Evolutionary conservation across 495 filamentous ascomycete species (phyloP).

Genomic region (Penicillium chermesinum): DNA sequence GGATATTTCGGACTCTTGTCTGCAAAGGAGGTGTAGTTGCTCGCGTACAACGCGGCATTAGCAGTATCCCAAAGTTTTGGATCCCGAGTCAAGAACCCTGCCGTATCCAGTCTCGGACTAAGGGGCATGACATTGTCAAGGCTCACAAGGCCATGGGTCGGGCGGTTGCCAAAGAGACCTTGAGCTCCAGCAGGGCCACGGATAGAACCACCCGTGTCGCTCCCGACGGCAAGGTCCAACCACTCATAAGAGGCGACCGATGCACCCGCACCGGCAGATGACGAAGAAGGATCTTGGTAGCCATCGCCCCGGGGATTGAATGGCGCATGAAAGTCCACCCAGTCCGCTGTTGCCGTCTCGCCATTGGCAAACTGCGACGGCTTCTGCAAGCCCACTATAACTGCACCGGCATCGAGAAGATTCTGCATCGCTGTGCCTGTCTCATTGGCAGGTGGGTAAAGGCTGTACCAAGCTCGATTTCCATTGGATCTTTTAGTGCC

Average conservation of each 20-base stretch:
- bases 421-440: slow-evolving; percentile 32
- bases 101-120: slow-evolving; percentile 4
- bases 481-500: slow-evolving; percentile 39
- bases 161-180: slow-evolving; percentile 9
- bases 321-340: slow-evolving; percentile 40
- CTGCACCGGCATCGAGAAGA: slow-evolving; percentile 40
- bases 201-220: slow-evolving; percentile 39
- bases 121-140: slow-evolving; percentile 9
- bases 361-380: slow-evolving; percentile 44
- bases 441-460: slow-evolving; percentile 27
- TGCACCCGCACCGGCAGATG: slow-evolving; percentile 35
- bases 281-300: slow-evolving; percentile 36
- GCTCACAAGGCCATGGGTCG: not conserved
- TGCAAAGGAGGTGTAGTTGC: not conserved
- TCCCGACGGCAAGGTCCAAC: slow-evolving; percentile 44
- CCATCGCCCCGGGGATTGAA: slow-evolving; percentile 44
- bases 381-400: slow-evolving; percentile 46
- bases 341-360: slow-evolving; percentile 31
- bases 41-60: not conserved
- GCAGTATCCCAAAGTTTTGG: slow-evolving; percentile 3
- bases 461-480: slow-evolving; percentile 35
- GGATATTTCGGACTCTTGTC: slow-evolving; percentile 1
- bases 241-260: slow-evolving; percentile 36
- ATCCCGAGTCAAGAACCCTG: slow-evolving; percentile 9
- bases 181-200: slow-evolving; percentile 2